Base-by-base conservation (phyloP, 495 filamentous ascomycete genomes). In the Rhypophila decipiens region DNA sequence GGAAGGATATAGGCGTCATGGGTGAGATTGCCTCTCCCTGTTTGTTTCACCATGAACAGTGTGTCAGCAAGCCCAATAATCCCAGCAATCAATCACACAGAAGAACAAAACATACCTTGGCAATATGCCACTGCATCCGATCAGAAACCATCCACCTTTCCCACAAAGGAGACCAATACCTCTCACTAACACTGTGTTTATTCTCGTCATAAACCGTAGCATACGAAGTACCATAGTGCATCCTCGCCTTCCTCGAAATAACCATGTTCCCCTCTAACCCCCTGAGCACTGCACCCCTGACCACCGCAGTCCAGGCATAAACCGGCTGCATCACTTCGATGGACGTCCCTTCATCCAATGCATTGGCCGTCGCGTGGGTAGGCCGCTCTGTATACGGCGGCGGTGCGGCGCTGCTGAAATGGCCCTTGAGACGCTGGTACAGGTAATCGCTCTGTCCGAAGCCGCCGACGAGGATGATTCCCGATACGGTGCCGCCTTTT, bases 121-220 rank as follows among this genome's bases (percentile, higher is more conserved):
- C 76, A 60, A 85, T 85, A 65, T 86, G 84, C 84, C 84, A 88
- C 56, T 87, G 83, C 84, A 88, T 87, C 39, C 84, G 72, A 64
- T 88, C 84, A 45, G 72, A 78, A 13, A 88, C 82, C 84, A 88
- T 88, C 83, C 83, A 88, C 24, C 84, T 60, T 63, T 88, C 84
- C 84, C 84, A 88, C 29, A 88, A 53, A 11, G 84, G 84, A 46
- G 74, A 79, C 84, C 84, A 88, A 55, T 88, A 88, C 31, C 84
- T 62, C 51, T 88, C 84, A 23, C 62, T 70, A 5, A 85, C 73
- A 13, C 73, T 71, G 57, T 88, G 84, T 49, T 80, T 84, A 44
- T 76, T 67, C 51, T 82, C 83, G 50, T 87, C 83, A 61, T 84
- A 88, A 7, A 84, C 82, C 0, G 84, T 87, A 1, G 84, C 84